These are phyloP conservation scores for Simmondsia chinensis DNA, from an alignment of 148 eudicot genomes.

Conservation along the genomic window DNA sequence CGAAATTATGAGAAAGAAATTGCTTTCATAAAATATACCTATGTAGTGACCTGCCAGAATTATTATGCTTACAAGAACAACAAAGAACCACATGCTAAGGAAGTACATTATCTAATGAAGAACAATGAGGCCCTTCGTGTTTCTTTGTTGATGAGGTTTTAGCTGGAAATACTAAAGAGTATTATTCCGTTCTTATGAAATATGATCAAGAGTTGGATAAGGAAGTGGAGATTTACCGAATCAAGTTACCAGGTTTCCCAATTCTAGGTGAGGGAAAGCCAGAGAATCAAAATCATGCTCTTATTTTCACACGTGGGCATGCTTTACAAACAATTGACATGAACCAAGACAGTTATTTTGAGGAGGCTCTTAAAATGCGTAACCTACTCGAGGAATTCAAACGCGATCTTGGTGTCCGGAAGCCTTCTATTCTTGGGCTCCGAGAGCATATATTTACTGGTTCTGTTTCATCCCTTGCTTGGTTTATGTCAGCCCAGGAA, in stretches of 20 bases:
- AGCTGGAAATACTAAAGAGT: slow-evolving; percentile 45
- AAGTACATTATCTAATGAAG: slow-evolving; percentile 66
- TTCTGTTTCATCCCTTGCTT: slow-evolving; percentile 86
- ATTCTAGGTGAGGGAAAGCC: slow-evolving; percentile 97
- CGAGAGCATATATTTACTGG: slow-evolving; percentile 91
- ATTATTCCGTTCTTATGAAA: slow-evolving; percentile 88
- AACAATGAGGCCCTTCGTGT: slow-evolving; percentile 89
- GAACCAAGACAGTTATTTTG: slow-evolving; percentile 96
- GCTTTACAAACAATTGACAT: slow-evolving; percentile 93
- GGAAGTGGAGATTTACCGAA: slow-evolving; percentile 88
- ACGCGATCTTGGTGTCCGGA: slow-evolving; percentile 58
- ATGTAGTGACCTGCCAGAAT: slow-evolving; percentile 52
- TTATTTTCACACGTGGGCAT: slow-evolving; percentile 89
- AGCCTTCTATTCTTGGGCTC: slow-evolving; percentile 86
- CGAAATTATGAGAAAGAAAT: slow-evolving; percentile 50
- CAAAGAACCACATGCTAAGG: slow-evolving; percentile 80
- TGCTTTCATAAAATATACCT: slow-evolving; percentile 47
- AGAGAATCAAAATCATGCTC: slow-evolving; percentile 92
- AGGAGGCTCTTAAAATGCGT: slow-evolving; percentile 88
- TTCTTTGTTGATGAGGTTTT: slow-evolving; percentile 84
- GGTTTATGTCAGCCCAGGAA: slow-evolving; percentile 97
- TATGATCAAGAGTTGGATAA: slow-evolving; percentile 65
- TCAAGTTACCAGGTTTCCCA: slow-evolving; percentile 80
- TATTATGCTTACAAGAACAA: slow-evolving; percentile 45
- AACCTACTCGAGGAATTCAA: slow-evolving; percentile 81